These are phyloP conservation scores for Petunia axillaris DNA, from an alignment of 257 asterid genomes.

Conservation along the genomic window DNA sequence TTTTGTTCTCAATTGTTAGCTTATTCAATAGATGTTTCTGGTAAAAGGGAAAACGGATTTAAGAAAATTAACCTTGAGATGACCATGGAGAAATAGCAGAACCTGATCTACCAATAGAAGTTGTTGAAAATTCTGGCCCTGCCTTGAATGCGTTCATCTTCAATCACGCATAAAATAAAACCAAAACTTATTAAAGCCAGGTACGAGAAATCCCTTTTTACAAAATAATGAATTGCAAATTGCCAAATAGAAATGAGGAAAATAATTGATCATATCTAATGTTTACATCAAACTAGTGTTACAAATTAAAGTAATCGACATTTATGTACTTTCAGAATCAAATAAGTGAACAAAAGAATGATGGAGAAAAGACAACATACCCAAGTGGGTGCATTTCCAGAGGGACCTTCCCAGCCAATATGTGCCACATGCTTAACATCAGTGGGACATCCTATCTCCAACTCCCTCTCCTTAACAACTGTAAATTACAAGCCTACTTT, in stretches of 20 bases:
- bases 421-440: slow-evolving; percentile 78
- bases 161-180: background rate
- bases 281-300: background rate
- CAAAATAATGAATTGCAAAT: background rate
- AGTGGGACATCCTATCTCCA: slow-evolving; percentile 68
- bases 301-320: background rate
- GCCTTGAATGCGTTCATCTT: slow-evolving; percentile 50
- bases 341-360: background rate
- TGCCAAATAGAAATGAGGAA: background rate
- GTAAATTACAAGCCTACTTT: background rate
- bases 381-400: slow-evolving; percentile 69
- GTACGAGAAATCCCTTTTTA: background rate
- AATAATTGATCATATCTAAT: background rate
- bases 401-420: slow-evolving; percentile 66
- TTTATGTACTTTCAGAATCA: background rate
- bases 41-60: background rate
- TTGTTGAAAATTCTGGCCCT: slow-evolving; percentile 28
- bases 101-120: slow-evolving; percentile 17
- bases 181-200: background rate
- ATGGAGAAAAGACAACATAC: slow-evolving; percentile 30
- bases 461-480: slow-evolving; percentile 69
- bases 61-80: slow-evolving; percentile 30
- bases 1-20: background rate
- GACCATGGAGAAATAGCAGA: slow-evolving; percentile 29
- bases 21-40: no score